Percentiles rank a stretch among this genome's conserved stretches.
phyloP scores from a whole-genome alignment of 2,329 filamentous ascomycete species.

The Cladophialophora carrionii region DNA sequence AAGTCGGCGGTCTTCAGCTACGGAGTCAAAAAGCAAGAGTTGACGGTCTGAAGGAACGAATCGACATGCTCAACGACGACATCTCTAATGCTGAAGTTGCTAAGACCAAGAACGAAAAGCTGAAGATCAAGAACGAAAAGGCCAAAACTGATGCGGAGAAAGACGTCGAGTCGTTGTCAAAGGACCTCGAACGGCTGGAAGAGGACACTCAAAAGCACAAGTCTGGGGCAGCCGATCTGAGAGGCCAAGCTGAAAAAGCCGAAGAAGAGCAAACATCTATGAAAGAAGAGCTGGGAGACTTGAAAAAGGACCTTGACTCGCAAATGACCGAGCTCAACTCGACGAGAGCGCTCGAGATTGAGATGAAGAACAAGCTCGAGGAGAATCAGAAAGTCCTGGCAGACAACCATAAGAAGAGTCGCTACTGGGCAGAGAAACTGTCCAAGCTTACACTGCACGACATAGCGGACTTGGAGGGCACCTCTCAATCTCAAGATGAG shows the following conservation, averaged over 20 bases:
- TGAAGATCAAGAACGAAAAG: conserved; percentile 82
- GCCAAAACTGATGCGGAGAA: conserved; percentile 75
- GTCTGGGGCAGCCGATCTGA: conserved; percentile 72
- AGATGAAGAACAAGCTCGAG: conserved; percentile 97
- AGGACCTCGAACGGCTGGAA: conserved; percentile 77
- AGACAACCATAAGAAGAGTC: conserved; percentile 82
- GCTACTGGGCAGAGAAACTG: conserved; percentile 89
- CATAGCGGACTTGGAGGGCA: conserved; percentile 64
- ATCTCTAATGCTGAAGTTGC: conserved; percentile 84
- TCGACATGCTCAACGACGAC: conserved; percentile 76
- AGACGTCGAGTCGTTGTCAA: conserved; percentile 72
- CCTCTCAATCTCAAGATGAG: conserved; percentile 14
- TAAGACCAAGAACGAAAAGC: conserved; percentile 92
- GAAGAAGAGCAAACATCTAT: conserved; percentile 74
- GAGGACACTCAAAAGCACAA: conserved; percentile 77
- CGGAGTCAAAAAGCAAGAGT: conserved; percentile 89
- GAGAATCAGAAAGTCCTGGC: conserved; percentile 87
- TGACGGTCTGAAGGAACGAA: conserved; percentile 83
- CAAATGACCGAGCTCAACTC: conserved; percentile 85
- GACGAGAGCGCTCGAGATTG: conserved; percentile 86
- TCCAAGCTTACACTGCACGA: conserved; percentile 82
- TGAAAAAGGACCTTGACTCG: conserved; percentile 86
- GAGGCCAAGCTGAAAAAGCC: conserved; percentile 76
- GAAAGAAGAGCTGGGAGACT: conserved; percentile 74
- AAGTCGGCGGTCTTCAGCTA: conserved; percentile 91